phyloP scores from a whole-genome alignment of 192 early-diverging fungal species.

The Backusella tuberculispora region DNA sequence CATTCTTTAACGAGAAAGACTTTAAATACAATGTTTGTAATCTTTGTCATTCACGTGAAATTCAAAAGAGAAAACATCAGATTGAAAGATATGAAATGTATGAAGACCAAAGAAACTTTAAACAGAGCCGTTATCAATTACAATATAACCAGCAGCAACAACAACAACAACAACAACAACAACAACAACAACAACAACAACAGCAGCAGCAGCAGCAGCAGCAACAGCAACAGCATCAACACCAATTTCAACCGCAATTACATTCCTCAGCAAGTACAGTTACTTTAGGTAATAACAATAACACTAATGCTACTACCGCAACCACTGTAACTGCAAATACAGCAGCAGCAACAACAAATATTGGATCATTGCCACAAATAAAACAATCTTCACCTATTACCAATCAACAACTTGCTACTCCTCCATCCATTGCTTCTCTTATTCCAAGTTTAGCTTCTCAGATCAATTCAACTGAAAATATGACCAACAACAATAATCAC shows the following conservation, averaged over 20 bases:
- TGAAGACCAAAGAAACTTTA: conserved; percentile 20
- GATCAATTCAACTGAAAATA: neutral
- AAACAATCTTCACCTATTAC: neutral
- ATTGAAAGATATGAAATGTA: conserved; percentile 14
- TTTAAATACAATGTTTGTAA: conserved; percentile 12
- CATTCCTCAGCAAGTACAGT: neutral
- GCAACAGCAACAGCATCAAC: neutral
- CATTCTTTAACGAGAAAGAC: neutral
- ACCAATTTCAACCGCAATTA: neutral
- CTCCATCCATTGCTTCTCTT: neutral
- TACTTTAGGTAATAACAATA: neutral
- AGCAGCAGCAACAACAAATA: neutral
- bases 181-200: neutral
- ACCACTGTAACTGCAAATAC: neutral
- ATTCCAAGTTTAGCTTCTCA: conserved; percentile 8
- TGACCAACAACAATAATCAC: neutral
- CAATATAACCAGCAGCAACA: neutral
- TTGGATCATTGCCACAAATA: neutral
- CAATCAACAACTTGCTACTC: neutral
- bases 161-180: conserved; percentile 9
- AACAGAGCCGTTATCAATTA: conserved; percentile 1
- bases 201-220: conserved; percentile 9
- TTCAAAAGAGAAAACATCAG: conserved; percentile 4
- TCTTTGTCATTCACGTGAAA: conserved; percentile 1
- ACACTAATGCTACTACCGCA: neutral